Base-by-base conservation (phyloP, 2,329 filamentous ascomycete genomes). In the Zymoseptoria brevis region DNA sequence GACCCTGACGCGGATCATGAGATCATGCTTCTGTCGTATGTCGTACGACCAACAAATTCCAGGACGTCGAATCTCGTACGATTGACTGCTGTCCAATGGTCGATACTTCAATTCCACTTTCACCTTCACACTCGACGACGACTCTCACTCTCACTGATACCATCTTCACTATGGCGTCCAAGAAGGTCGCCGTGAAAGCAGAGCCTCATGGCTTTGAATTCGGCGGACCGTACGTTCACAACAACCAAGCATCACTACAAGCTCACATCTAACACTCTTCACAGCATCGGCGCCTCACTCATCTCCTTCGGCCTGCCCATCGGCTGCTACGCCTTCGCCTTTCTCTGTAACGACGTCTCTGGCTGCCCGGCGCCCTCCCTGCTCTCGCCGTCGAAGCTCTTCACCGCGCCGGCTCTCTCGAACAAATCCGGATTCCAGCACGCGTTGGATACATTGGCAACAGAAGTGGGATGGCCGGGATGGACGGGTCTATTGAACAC, bases 301-400 rank as follows among this genome's bases (percentile, higher is more conserved):
- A 89, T 97, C 69, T 88, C 88, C 7, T 87, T 95, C 68, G 86
- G 87, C 58, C 84, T 96, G 0, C 93, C 93, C 0, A 61, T 91
- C 50, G 81, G 92, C 64, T 83, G 90, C 67, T 96, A 94, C 76
- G 72, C 86, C 67, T 87, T 93, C 71, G 82, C 86, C 53, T 96
- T 96, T 71, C 79, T 87, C 68, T 96, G 93, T 81, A 97, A 96
- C 77, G 92, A 97, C 73, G 79, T 95, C 64, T 87, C 90, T 8
- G 93, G 94, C 60, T 97, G 94, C 72, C 94, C 93, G 53, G 87
- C 89, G 2, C 90, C 92, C 3, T 90, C 89, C 3, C 80, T 93
- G 8, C 81, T 96, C 45, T 80, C 82, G 66, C 91, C 89, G 30
- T 85, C 82, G 58, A 87, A 83, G 8, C 76, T 96, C 60, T 72